A percentile compares a stretch with the other conserved stretches of the same genome.
These are phyloP conservation scores for Acanthamoeba triangularis DNA, from an alignment of 208 protist species.

Conservation along the genomic window DNA sequence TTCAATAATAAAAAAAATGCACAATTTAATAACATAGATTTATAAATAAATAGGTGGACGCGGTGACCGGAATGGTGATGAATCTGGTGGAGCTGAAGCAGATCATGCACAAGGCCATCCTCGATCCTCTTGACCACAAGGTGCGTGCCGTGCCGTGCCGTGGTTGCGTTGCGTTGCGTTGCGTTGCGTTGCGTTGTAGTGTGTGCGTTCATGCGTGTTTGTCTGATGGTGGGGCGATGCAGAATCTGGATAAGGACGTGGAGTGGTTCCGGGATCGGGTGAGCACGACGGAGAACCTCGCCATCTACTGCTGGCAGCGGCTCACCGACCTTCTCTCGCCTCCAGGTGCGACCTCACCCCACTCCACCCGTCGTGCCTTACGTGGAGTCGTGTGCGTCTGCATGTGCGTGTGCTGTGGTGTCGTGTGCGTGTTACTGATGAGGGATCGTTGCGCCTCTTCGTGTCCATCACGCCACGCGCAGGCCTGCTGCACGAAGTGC, in stretches of 20 bases:
- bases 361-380: background rate
- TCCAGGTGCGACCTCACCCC: background rate
- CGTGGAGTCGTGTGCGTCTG: background rate
- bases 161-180: background rate
- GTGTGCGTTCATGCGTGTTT: too few relatives aligned
- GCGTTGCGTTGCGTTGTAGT: too few relatives aligned
- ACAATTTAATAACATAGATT: background rate
- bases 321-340: background rate
- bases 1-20: too few relatives aligned
- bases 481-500: slow-evolving; percentile 78
- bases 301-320: slow-evolving; percentile 80
- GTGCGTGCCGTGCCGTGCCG: background rate
- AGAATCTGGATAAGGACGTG: slow-evolving; percentile 84
- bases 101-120: slow-evolving; percentile 64
- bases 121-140: slow-evolving; percentile 63
- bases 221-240: background rate
- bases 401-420: background rate
- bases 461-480: background rate
- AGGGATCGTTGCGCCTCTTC: too few relatives aligned
- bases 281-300: slow-evolving; percentile 84
- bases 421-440: too few relatives aligned
- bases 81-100: slow-evolving; percentile 84
- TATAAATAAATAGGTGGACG: slow-evolving; percentile 68
- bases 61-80: slow-evolving; percentile 84
- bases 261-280: slow-evolving; percentile 54